Evolutionary conservation across 2,329 filamentous ascomycete genomes (phyloP).

Genomic region (Clarireedia monteithiana): DNA sequence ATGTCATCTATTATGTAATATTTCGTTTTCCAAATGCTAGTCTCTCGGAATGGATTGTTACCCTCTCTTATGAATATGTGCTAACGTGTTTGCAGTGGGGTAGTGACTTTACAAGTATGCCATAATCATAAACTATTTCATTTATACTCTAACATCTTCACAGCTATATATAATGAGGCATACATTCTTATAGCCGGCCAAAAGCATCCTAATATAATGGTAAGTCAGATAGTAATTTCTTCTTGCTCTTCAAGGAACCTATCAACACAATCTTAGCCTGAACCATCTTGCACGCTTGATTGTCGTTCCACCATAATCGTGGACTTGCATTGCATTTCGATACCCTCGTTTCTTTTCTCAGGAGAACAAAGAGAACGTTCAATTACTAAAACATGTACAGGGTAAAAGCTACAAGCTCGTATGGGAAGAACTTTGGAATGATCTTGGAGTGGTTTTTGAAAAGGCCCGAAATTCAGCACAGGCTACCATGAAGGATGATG

Average conservation of each 20-base stretch:
- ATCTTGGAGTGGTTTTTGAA: conserved; percentile 60
- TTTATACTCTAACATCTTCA: neutral
- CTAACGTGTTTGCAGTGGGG: conserved; percentile 47
- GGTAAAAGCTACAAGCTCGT: conserved; percentile 58
- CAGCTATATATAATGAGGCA: conserved; percentile 63
- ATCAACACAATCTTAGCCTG: too few relatives aligned
- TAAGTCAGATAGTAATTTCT: conserved; percentile 7
- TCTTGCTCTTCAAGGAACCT: neutral
- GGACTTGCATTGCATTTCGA: too few relatives aligned
- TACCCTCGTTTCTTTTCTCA: too few relatives aligned
- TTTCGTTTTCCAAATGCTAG: neutral
- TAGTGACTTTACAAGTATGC: conserved; percentile 43
- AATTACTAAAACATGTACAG: conserved; percentile 4
- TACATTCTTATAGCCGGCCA: conserved; percentile 64
- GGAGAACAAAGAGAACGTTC: too few relatives aligned
- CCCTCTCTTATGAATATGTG: neutral
- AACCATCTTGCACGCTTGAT: too few relatives aligned
- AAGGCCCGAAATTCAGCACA: conserved; percentile 63
- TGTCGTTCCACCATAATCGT: too few relatives aligned
- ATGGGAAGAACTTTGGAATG: conserved; percentile 69
- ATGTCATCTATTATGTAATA: neutral
- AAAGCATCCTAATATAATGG: conserved; percentile 69
- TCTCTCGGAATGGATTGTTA: neutral
- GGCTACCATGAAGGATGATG: conserved; percentile 79
- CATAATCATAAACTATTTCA: neutral